These are phyloP conservation scores for Delonix regia DNA, from an alignment of 306 rosid genomes.

Conservation along the genomic window DNA sequence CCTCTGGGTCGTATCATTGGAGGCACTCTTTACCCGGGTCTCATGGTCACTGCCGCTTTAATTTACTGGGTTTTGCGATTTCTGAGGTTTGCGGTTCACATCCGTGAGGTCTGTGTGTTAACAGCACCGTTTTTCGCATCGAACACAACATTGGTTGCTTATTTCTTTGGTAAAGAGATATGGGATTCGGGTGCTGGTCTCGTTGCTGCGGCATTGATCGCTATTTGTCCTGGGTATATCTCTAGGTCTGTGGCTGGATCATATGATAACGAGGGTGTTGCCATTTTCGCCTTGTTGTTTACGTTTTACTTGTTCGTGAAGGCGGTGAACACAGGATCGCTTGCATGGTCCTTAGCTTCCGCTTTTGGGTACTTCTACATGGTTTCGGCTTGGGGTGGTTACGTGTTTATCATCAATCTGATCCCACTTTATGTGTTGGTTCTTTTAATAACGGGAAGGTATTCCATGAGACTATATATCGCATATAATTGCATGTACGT, in stretches of 20 bases:
- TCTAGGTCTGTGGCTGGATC: slow-evolving; percentile 97
- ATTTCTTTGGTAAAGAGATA: slow-evolving; percentile 87
- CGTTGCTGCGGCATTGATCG: slow-evolving; percentile 89
- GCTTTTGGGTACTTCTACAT: slow-evolving; percentile 96
- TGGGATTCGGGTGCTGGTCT: slow-evolving; percentile 99
- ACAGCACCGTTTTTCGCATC: slow-evolving; percentile 98
- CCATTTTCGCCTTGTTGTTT: slow-evolving; percentile 80
- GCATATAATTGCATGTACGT: slow-evolving; percentile 94
- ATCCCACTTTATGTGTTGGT: slow-evolving; percentile 89
- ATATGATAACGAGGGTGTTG: slow-evolving; percentile 97
- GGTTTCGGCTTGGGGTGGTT: slow-evolving; percentile 99
- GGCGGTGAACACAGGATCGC: slow-evolving; percentile 91
- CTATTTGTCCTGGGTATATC: slow-evolving; percentile 95
- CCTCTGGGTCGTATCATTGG: slow-evolving; percentile 95
- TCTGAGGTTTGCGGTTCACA: slow-evolving; percentile 79
- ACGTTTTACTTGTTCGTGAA: slow-evolving; percentile 90
- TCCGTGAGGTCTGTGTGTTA: slow-evolving; percentile 94
- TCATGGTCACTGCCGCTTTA: slow-evolving; percentile 94
- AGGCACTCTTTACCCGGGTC: slow-evolving; percentile 95
- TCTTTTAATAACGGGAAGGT: slow-evolving; percentile 83
- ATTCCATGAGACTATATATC: slow-evolving; percentile 85
- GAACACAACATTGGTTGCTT: slow-evolving; percentile 88
- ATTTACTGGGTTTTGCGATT: slow-evolving; percentile 66
- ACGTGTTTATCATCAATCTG: slow-evolving; percentile 84
- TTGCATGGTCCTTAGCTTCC: slow-evolving; percentile 90